Evolutionary conservation across 805 yeast species (phyloP).

Genomic region (Grigorovia yakushimaensis): DNA sequence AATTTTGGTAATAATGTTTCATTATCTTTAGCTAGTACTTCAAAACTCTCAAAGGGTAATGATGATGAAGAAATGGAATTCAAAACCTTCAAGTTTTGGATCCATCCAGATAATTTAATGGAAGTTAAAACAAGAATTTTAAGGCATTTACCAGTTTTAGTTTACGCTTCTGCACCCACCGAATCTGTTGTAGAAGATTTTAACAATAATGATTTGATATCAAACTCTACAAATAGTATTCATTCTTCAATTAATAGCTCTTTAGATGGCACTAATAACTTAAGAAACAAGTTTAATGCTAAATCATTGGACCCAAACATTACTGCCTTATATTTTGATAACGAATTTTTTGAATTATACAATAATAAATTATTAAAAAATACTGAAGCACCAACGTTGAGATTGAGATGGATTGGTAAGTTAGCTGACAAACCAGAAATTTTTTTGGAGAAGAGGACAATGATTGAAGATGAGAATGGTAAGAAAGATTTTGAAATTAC

Average conservation of each 20-base stretch:
- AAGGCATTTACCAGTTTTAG: conserved; percentile 85
- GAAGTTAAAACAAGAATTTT: conserved; percentile 93
- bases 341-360: conserved; percentile 70
- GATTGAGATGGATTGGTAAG: conserved; percentile 88
- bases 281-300: conserved; percentile 6
- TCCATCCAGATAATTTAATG: conserved; percentile 94
- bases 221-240: conserved; percentile 33
- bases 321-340: conserved; percentile 83
- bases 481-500: conserved; percentile 50
- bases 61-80: conserved; percentile 30
- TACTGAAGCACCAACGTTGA: conserved; percentile 59
- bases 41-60: conserved; percentile 23
- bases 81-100: conserved; percentile 83
- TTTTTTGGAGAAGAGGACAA: conserved; percentile 68
- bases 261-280: conserved; percentile 25
- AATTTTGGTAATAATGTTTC: conserved; percentile 30
- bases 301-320: conserved; percentile 66
- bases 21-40: conserved; percentile 32
- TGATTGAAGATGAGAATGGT: conserved; percentile 40
- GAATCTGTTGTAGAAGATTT: conserved; percentile 24
- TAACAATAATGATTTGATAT: conserved; percentile 16
- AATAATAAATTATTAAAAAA: conserved; percentile 70
- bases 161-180: conserved; percentile 41
- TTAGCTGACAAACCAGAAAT: conserved; percentile 69
- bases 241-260: not conserved